Evolutionary conservation across 2,329 filamentous ascomycete genomes (phyloP), one percentile per base, ranked within the genome.

Genomic region (Trichoderma citrinoviride): DNA sequence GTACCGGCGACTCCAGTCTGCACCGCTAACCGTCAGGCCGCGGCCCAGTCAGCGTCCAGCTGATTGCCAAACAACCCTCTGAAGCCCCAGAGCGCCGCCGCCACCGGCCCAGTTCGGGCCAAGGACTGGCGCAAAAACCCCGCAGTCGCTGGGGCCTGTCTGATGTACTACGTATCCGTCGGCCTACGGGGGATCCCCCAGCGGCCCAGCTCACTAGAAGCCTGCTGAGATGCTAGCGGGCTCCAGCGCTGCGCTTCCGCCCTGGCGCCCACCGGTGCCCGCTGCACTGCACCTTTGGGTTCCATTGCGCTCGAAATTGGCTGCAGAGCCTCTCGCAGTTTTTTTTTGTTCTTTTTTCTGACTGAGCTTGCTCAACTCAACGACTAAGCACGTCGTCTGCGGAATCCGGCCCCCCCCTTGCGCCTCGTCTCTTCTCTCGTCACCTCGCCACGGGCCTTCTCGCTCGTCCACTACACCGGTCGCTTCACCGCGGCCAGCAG

Each of bases 41-140:
- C 54, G 65, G 65, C 67, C n/a, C 66, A 68, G 46, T 67, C 65
- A 69, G 43, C 56, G 41, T 49, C 50, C 37, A 55, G 58, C 54
- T 63, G 66, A 65, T 61, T 61, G 17, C 46, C 46, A 33, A 58
- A 37, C 29, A 12, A 25, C 23, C 47, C 57, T 46, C 57, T 52
- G n/a, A 43, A 25, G 33, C 47, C 57, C 57, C 57, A 61, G n/a
- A 43, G 37, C 44, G 57, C 54, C 56, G 54, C 54, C 55, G 53
- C 61, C 52, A 57, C 61, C 44, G 52, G 61, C 50, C 61, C 33
- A 57, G 61, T 33, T 49, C 43, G 58, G 58, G 58, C 25, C 37
- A 61, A 52, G 58, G 44, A 27, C 23, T 61, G 57, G 40, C 40
- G 46, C 14, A 29, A 57, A 63, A 63, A 63, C 61, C 61, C 61